These are phyloP conservation scores for Anacardium occidentale DNA, from an alignment of 345 rosid genomes.

Conservation along the genomic window DNA sequence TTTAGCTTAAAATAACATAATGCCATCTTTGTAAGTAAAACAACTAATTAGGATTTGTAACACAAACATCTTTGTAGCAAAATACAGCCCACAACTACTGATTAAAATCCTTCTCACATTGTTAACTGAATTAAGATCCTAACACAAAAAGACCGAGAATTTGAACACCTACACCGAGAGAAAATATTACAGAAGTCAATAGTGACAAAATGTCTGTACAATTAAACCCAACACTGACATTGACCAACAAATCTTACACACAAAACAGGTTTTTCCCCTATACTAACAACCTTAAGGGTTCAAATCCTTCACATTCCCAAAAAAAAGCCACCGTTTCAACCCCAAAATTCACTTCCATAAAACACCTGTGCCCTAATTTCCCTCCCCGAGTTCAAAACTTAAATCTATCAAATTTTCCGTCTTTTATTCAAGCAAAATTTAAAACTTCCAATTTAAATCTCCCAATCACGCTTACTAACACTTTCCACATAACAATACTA, in stretches of 20 bases:
- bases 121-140: too few relatives aligned
- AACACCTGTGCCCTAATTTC: conserved; percentile 12
- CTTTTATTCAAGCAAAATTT: not conserved
- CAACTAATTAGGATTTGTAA: too few relatives aligned
- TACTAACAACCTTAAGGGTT: not conserved
- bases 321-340: not conserved
- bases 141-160: too few relatives aligned
- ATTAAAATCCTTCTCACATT: too few relatives aligned
- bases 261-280: too few relatives aligned
- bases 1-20: too few relatives aligned
- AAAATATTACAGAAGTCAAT: too few relatives aligned
- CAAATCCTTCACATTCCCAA: not conserved
- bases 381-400: not conserved
- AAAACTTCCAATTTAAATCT: not conserved
- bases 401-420: not conserved
- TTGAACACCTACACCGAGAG: too few relatives aligned
- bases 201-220: too few relatives aligned
- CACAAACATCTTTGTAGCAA: too few relatives aligned
- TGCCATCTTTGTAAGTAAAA: too few relatives aligned
- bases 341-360: not conserved
- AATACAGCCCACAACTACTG: too few relatives aligned
- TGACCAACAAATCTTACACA: not conserved
- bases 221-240: not conserved
- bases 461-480: not conserved
- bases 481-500: not conserved